phyloP scores from a whole-genome alignment of 257 asterid species.

The Dorcoceras hygrometricum region DNA sequence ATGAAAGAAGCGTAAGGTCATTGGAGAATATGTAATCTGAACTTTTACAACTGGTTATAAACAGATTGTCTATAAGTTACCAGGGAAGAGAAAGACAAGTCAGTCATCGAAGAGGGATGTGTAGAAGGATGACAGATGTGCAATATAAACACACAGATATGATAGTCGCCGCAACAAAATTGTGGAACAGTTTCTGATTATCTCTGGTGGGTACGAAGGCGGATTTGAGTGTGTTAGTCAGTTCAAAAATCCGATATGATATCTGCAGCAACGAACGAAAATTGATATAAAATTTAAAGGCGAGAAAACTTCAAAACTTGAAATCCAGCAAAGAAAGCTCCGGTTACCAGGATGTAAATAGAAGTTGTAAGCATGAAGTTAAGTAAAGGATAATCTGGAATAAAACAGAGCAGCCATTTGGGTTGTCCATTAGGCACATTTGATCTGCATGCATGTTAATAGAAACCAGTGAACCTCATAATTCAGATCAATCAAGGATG shows the following conservation, averaged over 20 bases:
- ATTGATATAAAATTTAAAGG: constrained; percentile 8
- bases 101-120: constrained; percentile 58
- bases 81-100: constrained; percentile 26
- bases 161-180: constrained; percentile 57
- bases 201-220: constrained; percentile 84
- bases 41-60: not conserved
- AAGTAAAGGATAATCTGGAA: constrained; percentile 95
- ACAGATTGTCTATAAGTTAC: not conserved
- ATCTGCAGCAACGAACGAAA: constrained; percentile 46
- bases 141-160: constrained; percentile 58
- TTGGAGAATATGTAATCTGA: not conserved
- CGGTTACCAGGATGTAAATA: constrained; percentile 69
- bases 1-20: not conserved
- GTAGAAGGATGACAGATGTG: constrained; percentile 64
- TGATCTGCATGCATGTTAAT: constrained; percentile 53
- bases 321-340: constrained; percentile 11
- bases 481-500: not conserved
- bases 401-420: constrained; percentile 83
- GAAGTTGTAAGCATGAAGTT: constrained; percentile 94
- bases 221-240: constrained; percentile 76
- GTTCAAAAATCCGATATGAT: constrained; percentile 80
- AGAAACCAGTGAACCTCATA: constrained; percentile 18
- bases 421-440: constrained; percentile 93
- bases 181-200: constrained; percentile 54
- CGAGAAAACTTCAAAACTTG: constrained; percentile 2